Conservation (phyloP, 805 yeast species). For the Wickerhamiella dianesei region DNA sequence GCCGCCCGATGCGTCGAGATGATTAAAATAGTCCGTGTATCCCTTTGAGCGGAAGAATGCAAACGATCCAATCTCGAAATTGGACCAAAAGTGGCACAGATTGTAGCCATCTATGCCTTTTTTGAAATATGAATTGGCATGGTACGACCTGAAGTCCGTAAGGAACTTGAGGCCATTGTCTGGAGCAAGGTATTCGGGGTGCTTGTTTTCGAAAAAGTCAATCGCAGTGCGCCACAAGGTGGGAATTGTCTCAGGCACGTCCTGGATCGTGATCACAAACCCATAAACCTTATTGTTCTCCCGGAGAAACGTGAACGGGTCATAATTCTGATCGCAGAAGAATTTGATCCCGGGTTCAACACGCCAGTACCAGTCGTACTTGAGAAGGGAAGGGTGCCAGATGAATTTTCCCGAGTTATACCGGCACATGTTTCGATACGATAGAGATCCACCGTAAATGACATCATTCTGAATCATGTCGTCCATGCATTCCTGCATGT, state of each 20-base stretch:
- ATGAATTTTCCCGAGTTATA: constrained; percentile 87
- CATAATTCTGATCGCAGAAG: constrained; percentile 58
- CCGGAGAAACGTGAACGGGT: constrained; percentile 72
- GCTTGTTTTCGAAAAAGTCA: constrained; percentile 41
- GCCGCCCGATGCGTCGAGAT: constrained; percentile 57
- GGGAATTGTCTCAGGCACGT: constrained; percentile 73
- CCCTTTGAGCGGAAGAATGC: constrained; percentile 48
- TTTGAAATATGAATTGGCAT: background rate
- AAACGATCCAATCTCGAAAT: constrained; percentile 63
- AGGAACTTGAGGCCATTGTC: constrained; percentile 47
- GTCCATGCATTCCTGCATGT: constrained; percentile 34
- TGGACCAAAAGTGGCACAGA: constrained; percentile 80
- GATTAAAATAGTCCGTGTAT: constrained; percentile 47
- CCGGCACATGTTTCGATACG: constrained; percentile 89
- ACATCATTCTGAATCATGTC: constrained; percentile 36
- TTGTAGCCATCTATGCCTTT: constrained; percentile 34
- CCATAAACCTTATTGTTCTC: constrained; percentile 70
- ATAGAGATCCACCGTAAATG: constrained; percentile 49
- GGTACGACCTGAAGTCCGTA: constrained; percentile 36
- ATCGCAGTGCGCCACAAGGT: constrained; percentile 66
- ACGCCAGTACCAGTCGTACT: constrained; percentile 85
- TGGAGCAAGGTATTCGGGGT: constrained; percentile 49
- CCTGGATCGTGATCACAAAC: constrained; percentile 71
- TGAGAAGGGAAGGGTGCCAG: constrained; percentile 53
- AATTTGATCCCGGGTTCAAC: constrained; percentile 89